Evolutionary conservation across 179 eudicot genomes (phyloP), one percentile per base, ranked within the genome.

Genomic region (Spinacia oleracea): DNA sequence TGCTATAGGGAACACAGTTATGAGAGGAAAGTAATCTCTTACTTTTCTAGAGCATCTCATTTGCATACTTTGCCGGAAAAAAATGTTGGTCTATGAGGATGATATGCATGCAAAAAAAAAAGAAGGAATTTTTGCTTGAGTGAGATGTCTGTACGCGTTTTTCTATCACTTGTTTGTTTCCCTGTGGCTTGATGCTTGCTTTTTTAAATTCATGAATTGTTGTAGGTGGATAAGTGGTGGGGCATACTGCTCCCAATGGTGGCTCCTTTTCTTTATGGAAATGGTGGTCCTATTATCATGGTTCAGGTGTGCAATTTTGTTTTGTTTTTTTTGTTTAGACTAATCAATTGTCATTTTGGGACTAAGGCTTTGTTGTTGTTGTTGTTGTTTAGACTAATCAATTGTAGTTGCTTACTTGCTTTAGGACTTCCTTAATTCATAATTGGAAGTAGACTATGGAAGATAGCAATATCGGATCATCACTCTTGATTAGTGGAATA

Each of bases 231-330:
- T 62, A 86, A 56, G 16, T 96, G 98, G 99, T 96, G 99, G 99
- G 88, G 88, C 27, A 63, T 81, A 62, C 83, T 93, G 62, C 89
- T 96, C 56, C 96, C 99, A n/a, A 86, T 87, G 87, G 59, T 96
- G 71, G 85, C 84, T 70, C 97, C 97, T 78, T 89, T 90, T 72
- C 96, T 90, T 27, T 93, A 96, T 67, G 78, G 66, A 81, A 93
- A 91, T 74, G 98, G 98, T 64, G 98, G 99, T 48, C 98, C 99
- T 70, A 89, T 96, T 80, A 83, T 91, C 69, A 93, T 96, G 99
- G 90, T 91, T 80, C 99, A 96, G 98, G 99, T 96, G 66, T 53
- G 87, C 23, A 6, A 43, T 80, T 31, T 14, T 60, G 45, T 73
- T 70, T 51, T 77, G n/a, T 73, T 35, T 10, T n/a, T n/a, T n/a